Evolutionary conservation across 129 eudicot genomes (phyloP).

Genomic region (Kitagawia praeruptora): DNA sequence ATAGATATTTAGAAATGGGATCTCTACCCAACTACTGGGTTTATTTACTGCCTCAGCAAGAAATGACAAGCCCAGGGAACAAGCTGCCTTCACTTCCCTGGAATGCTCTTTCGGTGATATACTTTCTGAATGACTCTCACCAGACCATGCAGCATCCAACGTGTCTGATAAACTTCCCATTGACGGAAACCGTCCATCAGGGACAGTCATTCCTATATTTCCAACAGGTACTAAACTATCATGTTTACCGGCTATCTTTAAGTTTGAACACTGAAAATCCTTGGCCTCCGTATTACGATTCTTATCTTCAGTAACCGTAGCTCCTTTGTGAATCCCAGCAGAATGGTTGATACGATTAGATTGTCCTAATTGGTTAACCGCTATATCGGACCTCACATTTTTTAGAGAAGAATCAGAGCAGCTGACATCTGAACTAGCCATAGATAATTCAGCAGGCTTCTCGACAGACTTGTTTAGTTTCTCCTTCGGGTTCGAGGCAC

Average conservation of each 20-base stretch:
- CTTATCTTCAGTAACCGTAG: constrained; percentile 8
- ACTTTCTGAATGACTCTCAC: constrained; percentile 21
- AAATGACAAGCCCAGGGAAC: constrained; percentile 15
- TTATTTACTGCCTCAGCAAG: constrained; percentile 21
- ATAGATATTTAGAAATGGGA: constrained; percentile 28
- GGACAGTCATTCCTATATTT: constrained; percentile 19
- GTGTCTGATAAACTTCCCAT: constrained; percentile 35
- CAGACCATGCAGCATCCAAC: constrained; percentile 49
- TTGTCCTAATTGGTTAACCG: constrained; percentile 8
- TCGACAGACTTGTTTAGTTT: constrained; percentile 12
- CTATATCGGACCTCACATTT: constrained; percentile 8
- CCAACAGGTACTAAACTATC: constrained; percentile 14
- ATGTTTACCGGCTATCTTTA: constrained; percentile 2
- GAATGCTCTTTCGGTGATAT: constrained; percentile 12
- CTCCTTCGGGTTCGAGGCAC: constrained; percentile 14
- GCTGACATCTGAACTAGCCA: constrained; percentile 16
- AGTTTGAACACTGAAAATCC: constrained; percentile 4
- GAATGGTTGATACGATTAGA: constrained; percentile 5
- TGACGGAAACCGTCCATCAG: constrained; percentile 26
- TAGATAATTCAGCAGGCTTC: constrained; percentile 21
- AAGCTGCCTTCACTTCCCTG: constrained; percentile 4
- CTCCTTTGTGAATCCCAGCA: constrained; percentile 9
- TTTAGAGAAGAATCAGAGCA: constrained; percentile 27
- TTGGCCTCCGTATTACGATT: constrained; percentile 10
- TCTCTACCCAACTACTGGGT: constrained; percentile 28